Evolutionary conservation across 495 filamentous ascomycete genomes (phyloP).

Genomic region (Chlorociboria aeruginascens): DNA sequence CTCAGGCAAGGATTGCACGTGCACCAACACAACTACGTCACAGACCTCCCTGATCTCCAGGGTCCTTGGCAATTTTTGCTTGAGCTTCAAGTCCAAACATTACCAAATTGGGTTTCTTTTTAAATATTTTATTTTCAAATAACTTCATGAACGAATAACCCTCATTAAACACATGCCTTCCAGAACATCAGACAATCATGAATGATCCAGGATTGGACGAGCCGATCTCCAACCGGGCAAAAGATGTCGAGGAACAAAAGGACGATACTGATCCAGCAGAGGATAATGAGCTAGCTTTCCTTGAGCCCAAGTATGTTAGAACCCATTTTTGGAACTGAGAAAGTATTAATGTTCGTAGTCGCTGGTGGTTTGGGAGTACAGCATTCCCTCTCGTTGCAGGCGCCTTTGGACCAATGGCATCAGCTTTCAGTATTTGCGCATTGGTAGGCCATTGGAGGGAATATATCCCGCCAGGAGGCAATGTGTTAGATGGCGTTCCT

Average conservation of each 20-base stretch:
- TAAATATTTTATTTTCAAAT: too few relatives aligned
- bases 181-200: conserved; percentile 25
- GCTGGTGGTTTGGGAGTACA: conserved; percentile 82
- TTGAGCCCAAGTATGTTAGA: conserved; percentile 12
- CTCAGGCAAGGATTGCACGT: too few relatives aligned
- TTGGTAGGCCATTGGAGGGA: conserved; percentile 64
- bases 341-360: conserved; percentile 21
- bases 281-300: conserved; percentile 16
- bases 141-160: too few relatives aligned
- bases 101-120: too few relatives aligned
- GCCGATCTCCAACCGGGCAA: conserved; percentile 34
- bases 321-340: background rate
- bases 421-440: conserved; percentile 68
- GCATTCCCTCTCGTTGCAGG: conserved; percentile 46
- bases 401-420: conserved; percentile 63
- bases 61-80: too few relatives aligned
- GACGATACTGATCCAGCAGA: conserved; percentile 7
- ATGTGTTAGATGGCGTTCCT: conserved; percentile 20
- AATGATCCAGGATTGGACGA: conserved; percentile 48
- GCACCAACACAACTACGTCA: too few relatives aligned
- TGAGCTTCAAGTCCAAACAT: too few relatives aligned
- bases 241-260: conserved; percentile 33
- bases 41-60: too few relatives aligned
- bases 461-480: conserved; percentile 21
- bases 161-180: background rate